Evolutionary conservation across 805 yeast genomes (phyloP).

Genomic region (Tetrapisispora namnaoensis): DNA sequence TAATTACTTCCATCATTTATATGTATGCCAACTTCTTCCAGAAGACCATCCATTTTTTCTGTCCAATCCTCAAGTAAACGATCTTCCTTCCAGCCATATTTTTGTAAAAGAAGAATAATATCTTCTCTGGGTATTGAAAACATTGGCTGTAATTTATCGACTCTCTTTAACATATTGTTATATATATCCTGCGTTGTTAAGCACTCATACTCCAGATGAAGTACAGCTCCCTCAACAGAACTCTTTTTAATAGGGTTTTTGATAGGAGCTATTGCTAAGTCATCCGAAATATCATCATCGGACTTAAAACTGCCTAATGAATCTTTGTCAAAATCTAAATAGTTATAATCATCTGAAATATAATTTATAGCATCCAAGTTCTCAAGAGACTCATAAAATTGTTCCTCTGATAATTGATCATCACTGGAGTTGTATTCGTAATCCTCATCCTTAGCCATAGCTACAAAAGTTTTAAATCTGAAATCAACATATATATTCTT

Average conservation of each 20-base stretch:
- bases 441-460: conserved; percentile 2
- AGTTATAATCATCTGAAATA: neutral
- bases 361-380: neutral
- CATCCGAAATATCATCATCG: conserved; percentile 20
- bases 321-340: conserved; percentile 9
- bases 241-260: conserved; percentile 7
- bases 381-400: neutral
- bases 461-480: neutral
- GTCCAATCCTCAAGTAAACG: conserved; percentile 46
- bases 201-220: conserved; percentile 23
- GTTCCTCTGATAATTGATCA: neutral
- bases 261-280: conserved; percentile 9
- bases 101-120: conserved; percentile 36
- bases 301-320: conserved; percentile 5
- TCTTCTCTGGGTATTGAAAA: conserved; percentile 19
- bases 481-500: no score
- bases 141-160: conserved; percentile 23
- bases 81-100: conserved; percentile 52
- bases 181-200: conserved; percentile 28
- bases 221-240: conserved; percentile 15
- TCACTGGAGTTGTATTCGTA: conserved; percentile 3
- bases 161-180: conserved; percentile 21
- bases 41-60: conserved; percentile 32
- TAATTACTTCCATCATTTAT: neutral
- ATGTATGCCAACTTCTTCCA: conserved; percentile 28